Evolutionary conservation across 805 yeast species (phyloP), one percentile per base, ranked within the genome.

Genomic region (Grigorovia yakushimaensis): DNA sequence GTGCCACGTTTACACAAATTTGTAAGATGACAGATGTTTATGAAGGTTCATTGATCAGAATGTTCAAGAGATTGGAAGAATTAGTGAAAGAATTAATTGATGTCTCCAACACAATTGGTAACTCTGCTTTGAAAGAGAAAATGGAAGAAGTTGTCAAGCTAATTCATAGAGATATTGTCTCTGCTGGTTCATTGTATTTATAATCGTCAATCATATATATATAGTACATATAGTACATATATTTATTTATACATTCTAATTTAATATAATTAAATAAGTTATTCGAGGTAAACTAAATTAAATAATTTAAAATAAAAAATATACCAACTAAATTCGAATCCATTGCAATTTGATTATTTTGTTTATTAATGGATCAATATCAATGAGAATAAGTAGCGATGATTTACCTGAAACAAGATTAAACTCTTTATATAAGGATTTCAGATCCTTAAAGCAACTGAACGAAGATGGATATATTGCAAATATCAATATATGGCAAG

Each of bases 21-120:
- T 91, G 98, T 71, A 91, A 91, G 66, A 88, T 93, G 96, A 93
- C 98, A 0, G 98, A 93, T 62, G 98, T 93, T 41, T 93, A 91
- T 57, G 99, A 93, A 70, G 99, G 99, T 39, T 84, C 95, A 20
- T 74, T 93, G 61, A 91, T 93, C 54, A 81, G 99, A 64, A 85
- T 87, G 80, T 93, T 93, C 72, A 84, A 93, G 66, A 77, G 98
- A 61, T 72, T 93, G 47, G 98, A 93, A 66, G 99, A 93, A 64
- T 75, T 93, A 73, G 71, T 93, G 48, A 79, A 91, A 59, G 98
- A 93, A 65, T 74, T 93, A 78, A 81, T 82, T 41, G 81, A 78
- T 55, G 98, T 97, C 13, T 93, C 98, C 2, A 87, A 84, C 61
- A 87, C 95, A 15, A 93, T 93, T 54, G 99, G 98, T 50, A 93